These are phyloP conservation scores for Carex sylvatica DNA, from an alignment of 202 grass and related monocot genomes.

Conservation along the genomic window DNA sequence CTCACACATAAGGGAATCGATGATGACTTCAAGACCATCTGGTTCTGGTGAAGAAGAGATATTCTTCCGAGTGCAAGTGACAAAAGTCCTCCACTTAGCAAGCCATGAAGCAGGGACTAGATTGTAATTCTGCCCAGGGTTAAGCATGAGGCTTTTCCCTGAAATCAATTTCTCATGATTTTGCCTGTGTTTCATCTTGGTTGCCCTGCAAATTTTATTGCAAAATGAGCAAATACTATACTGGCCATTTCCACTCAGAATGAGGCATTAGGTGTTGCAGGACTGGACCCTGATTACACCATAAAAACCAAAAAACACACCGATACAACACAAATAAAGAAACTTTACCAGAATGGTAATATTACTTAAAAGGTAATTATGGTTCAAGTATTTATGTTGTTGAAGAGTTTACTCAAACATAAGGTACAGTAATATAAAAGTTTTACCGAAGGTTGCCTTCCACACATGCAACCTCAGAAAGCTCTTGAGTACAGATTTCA, in stretches of 20 bases:
- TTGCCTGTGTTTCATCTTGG: slow-evolving; percentile 77
- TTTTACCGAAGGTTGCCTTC: slow-evolving; percentile 84
- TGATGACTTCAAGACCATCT: slow-evolving; percentile 53
- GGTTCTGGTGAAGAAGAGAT: slow-evolving; percentile 72
- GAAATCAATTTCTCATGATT: slow-evolving; percentile 82
- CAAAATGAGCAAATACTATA: neutral
- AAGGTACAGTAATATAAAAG: neutral
- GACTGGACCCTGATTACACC: neutral
- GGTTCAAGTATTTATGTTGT: neutral
- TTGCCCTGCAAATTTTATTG: slow-evolving; percentile 45
- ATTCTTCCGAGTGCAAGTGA: slow-evolving; percentile 85
- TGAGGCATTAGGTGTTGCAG: neutral
- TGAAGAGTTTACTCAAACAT: neutral
- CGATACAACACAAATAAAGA: neutral
- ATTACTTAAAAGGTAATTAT: neutral
- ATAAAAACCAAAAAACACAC: neutral
- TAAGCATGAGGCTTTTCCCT: slow-evolving; percentile 66
- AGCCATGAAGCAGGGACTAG: slow-evolving; percentile 86
- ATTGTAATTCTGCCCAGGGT: slow-evolving; percentile 69
- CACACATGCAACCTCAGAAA: slow-evolving; percentile 81
- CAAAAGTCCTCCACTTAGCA: slow-evolving; percentile 82
- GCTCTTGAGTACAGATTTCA: slow-evolving; percentile 60
- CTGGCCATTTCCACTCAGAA: neutral
- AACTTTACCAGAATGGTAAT: neutral
- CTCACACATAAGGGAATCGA: slow-evolving; percentile 77